Evolutionary conservation across 768 basidiomycete species (phyloP).

Genomic region (Pleurotus citrinopileatus): DNA sequence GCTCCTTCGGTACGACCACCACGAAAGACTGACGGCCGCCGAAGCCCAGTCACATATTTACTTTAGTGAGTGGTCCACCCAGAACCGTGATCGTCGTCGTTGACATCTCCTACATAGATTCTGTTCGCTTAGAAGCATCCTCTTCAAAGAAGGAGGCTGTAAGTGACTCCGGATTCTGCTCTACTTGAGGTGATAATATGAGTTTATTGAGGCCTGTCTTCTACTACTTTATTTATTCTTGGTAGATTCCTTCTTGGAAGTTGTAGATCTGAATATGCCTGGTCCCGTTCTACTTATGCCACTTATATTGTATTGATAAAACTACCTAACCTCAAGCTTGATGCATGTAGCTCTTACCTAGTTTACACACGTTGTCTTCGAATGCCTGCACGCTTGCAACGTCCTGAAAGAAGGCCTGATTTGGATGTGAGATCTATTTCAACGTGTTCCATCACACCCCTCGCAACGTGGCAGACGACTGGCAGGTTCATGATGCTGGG

Average conservation of each 20-base stretch:
- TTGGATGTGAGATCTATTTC: neutral
- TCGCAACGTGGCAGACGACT: slow-evolving; percentile 8
- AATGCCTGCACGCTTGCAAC: neutral
- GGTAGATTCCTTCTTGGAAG: slow-evolving; percentile 7
- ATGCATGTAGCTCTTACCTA: slow-evolving; percentile 10
- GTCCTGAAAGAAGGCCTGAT: neutral
- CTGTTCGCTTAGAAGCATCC: slow-evolving; percentile 44
- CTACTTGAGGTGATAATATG: slow-evolving; percentile 23
- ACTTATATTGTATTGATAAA: slow-evolving; percentile 6
- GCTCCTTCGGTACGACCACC: slow-evolving; percentile 67
- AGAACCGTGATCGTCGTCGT: slow-evolving; percentile 7
- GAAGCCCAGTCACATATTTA: slow-evolving; percentile 68
- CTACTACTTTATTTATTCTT: slow-evolving; percentile 4
- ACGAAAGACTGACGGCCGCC: slow-evolving; percentile 61
- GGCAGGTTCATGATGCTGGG: neutral
- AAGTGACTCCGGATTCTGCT: slow-evolving; percentile 49
- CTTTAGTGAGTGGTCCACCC: slow-evolving; percentile 44
- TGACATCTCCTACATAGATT: slow-evolving; percentile 29
- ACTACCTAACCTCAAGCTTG: slow-evolving; percentile 9
- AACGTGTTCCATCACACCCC: slow-evolving; percentile 1
- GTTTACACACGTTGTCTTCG: neutral
- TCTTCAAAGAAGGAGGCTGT: slow-evolving; percentile 42
- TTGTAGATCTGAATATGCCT: slow-evolving; percentile 9
- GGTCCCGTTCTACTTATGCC: neutral
- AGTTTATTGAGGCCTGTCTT: neutral